Evolutionary conservation across 2,329 filamentous ascomycete genomes (phyloP).

Genomic region (Metarhizium sp.): DNA sequence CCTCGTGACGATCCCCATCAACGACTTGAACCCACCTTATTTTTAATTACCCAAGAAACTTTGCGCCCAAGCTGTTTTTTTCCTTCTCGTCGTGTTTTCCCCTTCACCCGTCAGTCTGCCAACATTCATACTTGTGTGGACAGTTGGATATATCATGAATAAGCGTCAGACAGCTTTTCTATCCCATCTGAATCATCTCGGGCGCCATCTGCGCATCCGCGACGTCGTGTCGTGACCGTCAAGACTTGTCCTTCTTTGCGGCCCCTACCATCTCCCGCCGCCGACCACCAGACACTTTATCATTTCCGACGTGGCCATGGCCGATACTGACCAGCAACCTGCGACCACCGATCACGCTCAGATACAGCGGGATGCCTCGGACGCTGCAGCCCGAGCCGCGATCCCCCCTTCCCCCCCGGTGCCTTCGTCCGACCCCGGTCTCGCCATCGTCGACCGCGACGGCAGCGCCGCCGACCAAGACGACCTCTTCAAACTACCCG

Average conservation of each 20-base stretch:
- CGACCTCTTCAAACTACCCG: conserved; percentile 64
- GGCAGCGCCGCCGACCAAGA: conserved; percentile 28
- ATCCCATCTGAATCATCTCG: conserved; percentile 1
- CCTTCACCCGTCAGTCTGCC: background rate
- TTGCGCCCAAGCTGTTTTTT: background rate
- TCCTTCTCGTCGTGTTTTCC: background rate
- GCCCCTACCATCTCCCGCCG: background rate
- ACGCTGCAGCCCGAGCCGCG: conserved; percentile 3
- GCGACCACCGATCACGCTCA: background rate
- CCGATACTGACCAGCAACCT: background rate
- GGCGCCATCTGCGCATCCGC: conserved; percentile 1
- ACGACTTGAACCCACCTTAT: background rate
- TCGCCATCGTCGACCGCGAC: conserved; percentile 17
- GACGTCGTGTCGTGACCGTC: conserved; percentile 4
- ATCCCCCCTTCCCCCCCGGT: conserved; percentile 30
- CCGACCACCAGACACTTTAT: background rate
- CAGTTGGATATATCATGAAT: conserved; percentile 6
- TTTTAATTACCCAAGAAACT: background rate
- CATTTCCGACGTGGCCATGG: background rate
- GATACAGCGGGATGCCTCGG: background rate
- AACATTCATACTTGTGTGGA: background rate
- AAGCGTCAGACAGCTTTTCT: background rate
- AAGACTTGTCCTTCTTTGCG: background rate
- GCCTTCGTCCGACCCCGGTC: conserved; percentile 28
- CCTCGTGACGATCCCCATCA: conserved; percentile 4